Evolutionary conservation across 2,329 filamentous ascomycete species (phyloP).

Genomic region (Colletotrichum salicis): DNA sequence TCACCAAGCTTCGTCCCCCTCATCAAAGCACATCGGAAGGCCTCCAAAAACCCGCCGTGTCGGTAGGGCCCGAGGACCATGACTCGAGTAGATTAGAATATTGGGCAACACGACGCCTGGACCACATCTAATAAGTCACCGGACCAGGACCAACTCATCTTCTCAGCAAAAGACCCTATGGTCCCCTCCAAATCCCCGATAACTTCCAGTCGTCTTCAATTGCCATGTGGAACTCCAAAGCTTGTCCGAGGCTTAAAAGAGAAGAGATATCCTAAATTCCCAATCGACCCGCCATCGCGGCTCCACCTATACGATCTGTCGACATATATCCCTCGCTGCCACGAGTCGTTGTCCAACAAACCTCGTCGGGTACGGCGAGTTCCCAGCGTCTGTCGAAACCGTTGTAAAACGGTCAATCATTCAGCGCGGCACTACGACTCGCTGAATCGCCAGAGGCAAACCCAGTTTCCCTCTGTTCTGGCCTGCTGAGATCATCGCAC

Average conservation of each 20-base stretch:
- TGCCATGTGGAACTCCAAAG: constrained; percentile 1
- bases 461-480: not conserved
- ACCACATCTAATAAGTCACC: constrained; percentile 10
- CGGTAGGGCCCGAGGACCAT: constrained; percentile 9
- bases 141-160: not conserved
- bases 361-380: not conserved
- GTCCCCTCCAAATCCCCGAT: not conserved
- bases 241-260: constrained; percentile 9
- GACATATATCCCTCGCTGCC: not conserved
- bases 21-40: not conserved
- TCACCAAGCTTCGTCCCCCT: not conserved
- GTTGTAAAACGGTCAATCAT: constrained; percentile 8
- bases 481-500: not conserved
- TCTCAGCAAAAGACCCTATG: not conserved
- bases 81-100: constrained; percentile 32
- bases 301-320: not conserved
- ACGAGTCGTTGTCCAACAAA: not conserved
- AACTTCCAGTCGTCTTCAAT: not conserved
- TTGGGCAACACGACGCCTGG: constrained; percentile 10
- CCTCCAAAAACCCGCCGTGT: not conserved
- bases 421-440: not conserved
- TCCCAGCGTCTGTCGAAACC: constrained; percentile 7
- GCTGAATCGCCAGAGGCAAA: not conserved
- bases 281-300: not conserved
- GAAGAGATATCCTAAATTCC: not conserved